Conservation (phyloP, 768 basidiomycete genomes). For the Kockovaella imperatae region DNA sequence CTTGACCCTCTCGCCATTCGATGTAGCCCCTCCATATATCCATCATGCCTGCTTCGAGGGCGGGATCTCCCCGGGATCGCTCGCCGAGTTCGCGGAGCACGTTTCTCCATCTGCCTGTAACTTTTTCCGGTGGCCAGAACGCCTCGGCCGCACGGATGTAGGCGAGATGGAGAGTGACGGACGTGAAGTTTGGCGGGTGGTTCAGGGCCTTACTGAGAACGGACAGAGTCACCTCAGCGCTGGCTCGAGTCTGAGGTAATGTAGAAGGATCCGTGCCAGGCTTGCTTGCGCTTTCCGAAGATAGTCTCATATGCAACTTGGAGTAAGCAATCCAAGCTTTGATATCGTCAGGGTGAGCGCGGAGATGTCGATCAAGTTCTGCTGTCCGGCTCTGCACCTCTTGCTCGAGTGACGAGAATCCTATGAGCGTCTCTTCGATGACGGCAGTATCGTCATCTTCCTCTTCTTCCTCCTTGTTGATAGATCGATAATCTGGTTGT, state of each 20-base stretch:
- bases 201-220: slow-evolving; percentile 42
- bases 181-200: slow-evolving; percentile 18
- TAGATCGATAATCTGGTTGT: slow-evolving; percentile 6
- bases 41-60: slow-evolving; percentile 29
- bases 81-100: slow-evolving; percentile 23
- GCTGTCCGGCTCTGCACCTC: slow-evolving; percentile 10
- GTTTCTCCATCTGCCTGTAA: slow-evolving; percentile 40
- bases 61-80: background rate
- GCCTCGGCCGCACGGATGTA: slow-evolving; percentile 40
- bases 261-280: slow-evolving; percentile 5
- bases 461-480: slow-evolving; percentile 5
- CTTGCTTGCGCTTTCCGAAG: too few relatives aligned
- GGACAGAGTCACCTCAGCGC: slow-evolving; percentile 43
- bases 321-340: slow-evolving; percentile 41
- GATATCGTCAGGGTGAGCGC: slow-evolving; percentile 30
- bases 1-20: slow-evolving; percentile 40
- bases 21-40: slow-evolving; percentile 43
- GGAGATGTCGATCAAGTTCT: slow-evolving; percentile 21
- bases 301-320: slow-evolving; percentile 1
- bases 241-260: slow-evolving; percentile 11
- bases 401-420: slow-evolving; percentile 10
- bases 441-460: slow-evolving; percentile 1
- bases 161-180: slow-evolving; percentile 37
- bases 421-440: slow-evolving; percentile 5
- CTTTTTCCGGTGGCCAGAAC: slow-evolving; percentile 36